Evolutionary conservation across 345 rosid genomes (phyloP).

Genomic region (Abelmoschus esculentus): DNA sequence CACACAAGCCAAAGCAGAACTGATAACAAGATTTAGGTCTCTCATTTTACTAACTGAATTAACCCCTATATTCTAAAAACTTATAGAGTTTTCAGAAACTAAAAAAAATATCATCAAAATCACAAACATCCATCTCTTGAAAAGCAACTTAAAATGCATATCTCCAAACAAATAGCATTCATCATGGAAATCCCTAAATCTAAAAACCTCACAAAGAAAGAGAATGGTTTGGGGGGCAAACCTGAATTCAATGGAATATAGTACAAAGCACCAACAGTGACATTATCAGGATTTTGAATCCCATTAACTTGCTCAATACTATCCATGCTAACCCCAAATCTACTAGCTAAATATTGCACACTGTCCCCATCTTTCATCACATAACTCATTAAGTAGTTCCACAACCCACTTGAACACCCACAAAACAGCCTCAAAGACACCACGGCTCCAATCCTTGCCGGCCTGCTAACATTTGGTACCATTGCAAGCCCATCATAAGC

Average conservation of each 20-base stretch:
- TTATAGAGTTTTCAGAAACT: neutral
- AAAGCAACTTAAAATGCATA: neutral
- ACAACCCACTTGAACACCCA: constrained; percentile 88
- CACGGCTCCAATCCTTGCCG: constrained; percentile 52
- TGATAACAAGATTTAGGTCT: neutral
- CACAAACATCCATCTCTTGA: neutral
- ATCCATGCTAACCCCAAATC: constrained; percentile 92
- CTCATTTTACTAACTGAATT: neutral
- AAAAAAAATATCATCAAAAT: neutral
- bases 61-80: neutral
- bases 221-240: constrained; percentile 18
- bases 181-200: neutral
- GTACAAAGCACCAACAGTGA: constrained; percentile 64
- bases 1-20: neutral
- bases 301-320: constrained; percentile 70
- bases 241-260: constrained; percentile 89
- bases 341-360: constrained; percentile 72
- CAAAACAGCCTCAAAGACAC: constrained; percentile 78
- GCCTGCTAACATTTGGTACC: constrained; percentile 44
- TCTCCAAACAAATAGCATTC: neutral
- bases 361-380: constrained; percentile 68
- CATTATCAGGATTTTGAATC: constrained; percentile 64
- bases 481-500: constrained; percentile 80
- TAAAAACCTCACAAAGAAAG: neutral
- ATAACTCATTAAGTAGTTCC: constrained; percentile 96